Evolutionary conservation across 2,329 filamentous ascomycete genomes (phyloP).

Genomic region (Ascochyta pisi): DNA sequence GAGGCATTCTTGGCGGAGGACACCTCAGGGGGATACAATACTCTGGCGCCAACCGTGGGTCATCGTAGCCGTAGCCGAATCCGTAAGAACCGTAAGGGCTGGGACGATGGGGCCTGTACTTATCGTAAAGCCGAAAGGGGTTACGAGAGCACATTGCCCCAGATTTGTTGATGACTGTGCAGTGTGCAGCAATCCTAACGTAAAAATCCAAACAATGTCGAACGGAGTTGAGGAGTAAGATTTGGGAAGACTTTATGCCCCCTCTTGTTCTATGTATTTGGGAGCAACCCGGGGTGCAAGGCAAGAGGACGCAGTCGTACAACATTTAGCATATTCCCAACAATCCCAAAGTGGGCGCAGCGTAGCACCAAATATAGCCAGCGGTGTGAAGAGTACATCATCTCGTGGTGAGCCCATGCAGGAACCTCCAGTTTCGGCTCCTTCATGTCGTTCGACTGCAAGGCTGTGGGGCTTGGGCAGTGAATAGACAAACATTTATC

Average conservation of each 20-base stretch:
- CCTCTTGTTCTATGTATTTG: not conserved
- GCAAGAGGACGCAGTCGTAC: not conserved
- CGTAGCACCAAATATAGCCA: conserved; percentile 1
- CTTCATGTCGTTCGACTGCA: conserved; percentile 2
- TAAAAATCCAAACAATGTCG: not conserved
- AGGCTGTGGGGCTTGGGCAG: not conserved
- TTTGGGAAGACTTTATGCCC: not conserved
- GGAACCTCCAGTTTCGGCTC: conserved; percentile 2
- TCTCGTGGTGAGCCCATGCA: not conserved
- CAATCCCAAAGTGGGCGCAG: not conserved
- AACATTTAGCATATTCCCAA: not conserved
- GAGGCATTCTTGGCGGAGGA: not conserved
- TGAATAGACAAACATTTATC: conserved; percentile 9
- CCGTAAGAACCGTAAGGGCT: not conserved
- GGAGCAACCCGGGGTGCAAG: not conserved
- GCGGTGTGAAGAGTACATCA: conserved; percentile 10
- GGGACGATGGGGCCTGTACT: not conserved
- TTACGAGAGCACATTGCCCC: not conserved
- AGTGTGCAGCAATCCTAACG: not conserved
- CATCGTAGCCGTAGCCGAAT: not conserved
- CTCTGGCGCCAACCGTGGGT: not conserved
- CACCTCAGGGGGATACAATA: not conserved
- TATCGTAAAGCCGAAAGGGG: not conserved
- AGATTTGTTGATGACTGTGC: not conserved
- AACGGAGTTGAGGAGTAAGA: not conserved